Base-by-base conservation (phyloP, 345 rosid genomes). In the Citropsis articulata region DNA sequence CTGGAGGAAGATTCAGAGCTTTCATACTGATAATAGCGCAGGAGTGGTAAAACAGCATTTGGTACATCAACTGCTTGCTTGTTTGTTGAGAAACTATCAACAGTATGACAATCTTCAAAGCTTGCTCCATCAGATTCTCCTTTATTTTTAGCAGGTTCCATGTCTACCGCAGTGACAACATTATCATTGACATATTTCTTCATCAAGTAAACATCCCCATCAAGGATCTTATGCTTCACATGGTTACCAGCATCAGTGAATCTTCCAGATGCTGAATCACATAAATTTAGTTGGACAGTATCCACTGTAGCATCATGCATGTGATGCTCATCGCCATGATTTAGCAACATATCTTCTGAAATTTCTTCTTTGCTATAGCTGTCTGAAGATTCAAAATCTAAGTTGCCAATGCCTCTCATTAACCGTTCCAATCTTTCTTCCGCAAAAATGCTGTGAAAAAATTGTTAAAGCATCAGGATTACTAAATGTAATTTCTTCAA, bases 341-440 rank as follows among this genome's bases (percentile, higher is more conserved):
- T 78, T 55, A 72, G 67, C 35, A 84, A 72, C 35, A 56, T 30
- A 65, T 68, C 84, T 72, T 78, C 86, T 60, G 80, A 31, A 81
- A 72, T 81, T 76, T 80, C 88, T 82, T 80, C 90, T 66, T 82
- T 76, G 57, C 57, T 38, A 56, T 72, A 59, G 77, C 67, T 79
- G 53, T 69, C 85, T 9, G 75, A 85, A 66, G 81, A 76, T 80
- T 89, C 93, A 74, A 86, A 80, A 80, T 89, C 91, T 24, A 87
- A 82, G 84, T 80, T 72, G 81, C 86, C 83, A 48, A 89, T 86
- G 64, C 84, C 90, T 87, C 85, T 92, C 76, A 90, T 89, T 80
- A 95, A 84, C 75, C 91, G 84, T 79, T 93, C 97, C 86, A 95
- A 86, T 86, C 99, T 92, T 85, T 95, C 98, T 86, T 95, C 94